These are phyloP conservation scores for Dactylis glomerata DNA, from an alignment of 176 grass and related monocot species.

Conservation along the genomic window DNA sequence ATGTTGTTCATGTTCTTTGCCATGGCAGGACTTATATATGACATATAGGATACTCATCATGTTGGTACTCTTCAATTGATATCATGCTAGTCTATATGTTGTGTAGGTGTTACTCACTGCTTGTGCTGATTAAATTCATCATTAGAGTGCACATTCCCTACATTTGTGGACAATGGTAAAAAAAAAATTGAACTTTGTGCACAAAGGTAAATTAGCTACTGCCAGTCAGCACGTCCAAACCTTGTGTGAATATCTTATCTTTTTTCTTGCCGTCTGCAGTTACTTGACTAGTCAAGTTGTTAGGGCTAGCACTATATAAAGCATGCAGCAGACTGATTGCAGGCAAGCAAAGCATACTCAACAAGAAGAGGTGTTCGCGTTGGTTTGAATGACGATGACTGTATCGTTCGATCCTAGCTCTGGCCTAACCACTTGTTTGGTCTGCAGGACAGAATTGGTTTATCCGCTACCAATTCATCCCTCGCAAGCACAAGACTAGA, in stretches of 20 bases:
- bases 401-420: background rate
- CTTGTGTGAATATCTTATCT: background rate
- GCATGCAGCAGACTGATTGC: background rate
- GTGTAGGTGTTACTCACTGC: background rate
- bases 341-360: background rate
- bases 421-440: background rate
- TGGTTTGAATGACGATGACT: background rate
- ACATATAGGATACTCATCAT: background rate
- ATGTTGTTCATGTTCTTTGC: background rate
- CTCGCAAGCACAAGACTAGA: background rate
- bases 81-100: background rate
- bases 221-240: background rate
- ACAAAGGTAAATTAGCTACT: background rate
- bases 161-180: background rate
- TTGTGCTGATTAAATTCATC: background rate
- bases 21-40: background rate
- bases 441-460: background rate
- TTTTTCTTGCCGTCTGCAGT: background rate
- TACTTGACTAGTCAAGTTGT: background rate
- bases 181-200: background rate
- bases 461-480: background rate
- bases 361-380: background rate
- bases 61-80: background rate
- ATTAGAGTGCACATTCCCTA: background rate
- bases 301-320: background rate